Conservation (phyloP, 805 yeast species). For the Blastobotrys terrestris region DNA sequence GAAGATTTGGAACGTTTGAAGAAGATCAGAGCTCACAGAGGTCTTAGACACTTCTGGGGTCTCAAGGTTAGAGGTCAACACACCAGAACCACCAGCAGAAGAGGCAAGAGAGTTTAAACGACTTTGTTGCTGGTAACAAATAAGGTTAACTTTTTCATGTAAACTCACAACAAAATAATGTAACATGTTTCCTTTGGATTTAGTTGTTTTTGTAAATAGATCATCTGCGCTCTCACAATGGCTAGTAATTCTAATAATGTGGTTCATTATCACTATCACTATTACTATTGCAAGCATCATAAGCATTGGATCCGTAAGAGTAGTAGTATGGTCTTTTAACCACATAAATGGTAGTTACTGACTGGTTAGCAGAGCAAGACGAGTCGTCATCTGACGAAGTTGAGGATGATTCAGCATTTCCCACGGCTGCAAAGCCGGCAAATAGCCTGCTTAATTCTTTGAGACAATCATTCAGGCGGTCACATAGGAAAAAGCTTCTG, state of each 20-base stretch:
- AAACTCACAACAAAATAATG: background rate
- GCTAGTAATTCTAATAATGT: background rate
- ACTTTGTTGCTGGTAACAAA: slow-evolving; percentile 39
- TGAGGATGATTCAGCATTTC: background rate
- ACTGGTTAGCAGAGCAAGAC: no score
- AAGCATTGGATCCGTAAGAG: background rate
- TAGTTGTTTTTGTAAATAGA: background rate
- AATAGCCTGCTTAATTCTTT: background rate
- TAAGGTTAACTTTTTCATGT: slow-evolving; percentile 13
- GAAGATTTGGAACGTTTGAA: slow-evolving; percentile 99
- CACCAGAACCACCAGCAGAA: slow-evolving; percentile 99
- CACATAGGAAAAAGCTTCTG: background rate
- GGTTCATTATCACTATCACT: background rate
- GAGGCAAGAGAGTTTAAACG: slow-evolving; percentile 48
- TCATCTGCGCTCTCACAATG: background rate
- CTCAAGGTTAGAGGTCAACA: slow-evolving; percentile 99
- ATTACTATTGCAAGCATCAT: background rate
- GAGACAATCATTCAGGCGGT: background rate
- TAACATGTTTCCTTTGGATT: background rate
- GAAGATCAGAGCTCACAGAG: slow-evolving; percentile 99
- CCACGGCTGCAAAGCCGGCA: background rate
- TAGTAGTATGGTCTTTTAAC: background rate
- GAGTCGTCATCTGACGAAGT: background rate
- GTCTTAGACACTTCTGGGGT: slow-evolving; percentile 99
- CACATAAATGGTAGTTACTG: no score